Base-by-base conservation (phyloP, 1,284 basidiomycete species). In the Trichosporon sp. region DNA sequence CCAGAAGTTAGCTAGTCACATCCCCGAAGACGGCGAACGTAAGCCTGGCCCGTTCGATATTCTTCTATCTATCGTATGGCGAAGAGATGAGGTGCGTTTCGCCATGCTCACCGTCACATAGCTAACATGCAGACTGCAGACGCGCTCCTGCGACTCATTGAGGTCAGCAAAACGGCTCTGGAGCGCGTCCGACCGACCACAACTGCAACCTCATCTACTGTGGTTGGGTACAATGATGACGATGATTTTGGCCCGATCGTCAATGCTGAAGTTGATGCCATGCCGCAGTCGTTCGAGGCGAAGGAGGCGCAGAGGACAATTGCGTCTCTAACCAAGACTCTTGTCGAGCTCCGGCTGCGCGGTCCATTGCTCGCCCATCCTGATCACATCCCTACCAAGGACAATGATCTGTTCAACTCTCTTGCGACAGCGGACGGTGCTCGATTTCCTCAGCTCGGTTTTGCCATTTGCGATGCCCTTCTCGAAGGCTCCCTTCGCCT, bases 231-330 rank as follows among this genome's bases (percentile, higher is more conserved):
- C 61, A n/a, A 32, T 5, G 88, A 89, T 65, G 86, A 87, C 31
- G 91, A 92, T 78, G 91, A 88, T 61, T 92, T 93, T 80, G 89
- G 84, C 1, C 87, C 89, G 1, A 88, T 90, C 71, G 84, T 86
- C 59, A 87, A 85, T 14, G 83, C 84, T 0, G 79, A 83, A 79
- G 77, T 75, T 48, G 76, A 81, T 56, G 68, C 75, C 32, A 77
- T 80, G 77, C 70, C 77, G 8, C 59, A 78, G 65, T 78, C 81
- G 2, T 72, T 76, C 63, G 78, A 81, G 67, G 76, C 79, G 0
- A 67, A 76, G 14, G 79, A 80, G 56, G 76, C 77, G 21, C 76
- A 78, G 8, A 73, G 78, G 0, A 74, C 77, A 0, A 78, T 76
- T 4, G 46, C 71, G 1, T 70, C 69, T 1, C 69, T 79, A 8